Evolutionary conservation across 2,329 filamentous ascomycete genomes (phyloP).

Genomic region (Westerdykella sp.): DNA sequence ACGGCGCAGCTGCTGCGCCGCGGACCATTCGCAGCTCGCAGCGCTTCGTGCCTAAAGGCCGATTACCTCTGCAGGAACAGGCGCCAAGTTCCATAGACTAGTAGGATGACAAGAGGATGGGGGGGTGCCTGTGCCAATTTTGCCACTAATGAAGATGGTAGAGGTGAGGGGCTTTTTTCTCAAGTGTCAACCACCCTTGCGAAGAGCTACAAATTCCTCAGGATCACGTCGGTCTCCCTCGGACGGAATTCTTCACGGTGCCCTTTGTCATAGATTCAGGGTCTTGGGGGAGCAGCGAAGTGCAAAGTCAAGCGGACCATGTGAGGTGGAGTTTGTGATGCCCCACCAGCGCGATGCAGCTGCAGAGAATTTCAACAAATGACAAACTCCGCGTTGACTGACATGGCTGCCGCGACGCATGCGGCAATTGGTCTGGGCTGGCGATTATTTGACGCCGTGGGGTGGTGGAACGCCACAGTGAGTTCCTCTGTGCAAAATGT

Average conservation of each 20-base stretch:
- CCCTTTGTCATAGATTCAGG: no score
- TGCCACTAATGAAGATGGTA: no score
- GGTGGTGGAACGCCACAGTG: slow-evolving; percentile 16
- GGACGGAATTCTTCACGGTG: no score
- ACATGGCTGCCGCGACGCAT: slow-evolving; percentile 7
- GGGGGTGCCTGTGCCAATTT: not conserved
- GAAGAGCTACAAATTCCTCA: no score
- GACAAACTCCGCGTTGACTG: not conserved
- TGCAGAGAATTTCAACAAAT: not conserved
- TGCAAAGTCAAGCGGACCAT: no score
- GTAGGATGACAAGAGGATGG: slow-evolving; percentile 3
- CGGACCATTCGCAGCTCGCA: slow-evolving; percentile 8
- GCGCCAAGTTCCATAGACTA: not conserved
- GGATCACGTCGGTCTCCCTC: no score
- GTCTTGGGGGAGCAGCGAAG: no score
- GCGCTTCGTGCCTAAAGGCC: slow-evolving; percentile 13
- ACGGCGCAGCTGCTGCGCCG: slow-evolving; percentile 5
- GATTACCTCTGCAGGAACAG: slow-evolving; percentile 31
- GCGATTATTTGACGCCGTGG: slow-evolving; percentile 6
- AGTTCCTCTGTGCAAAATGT: slow-evolving; percentile 11
- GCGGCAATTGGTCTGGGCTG: slow-evolving; percentile 17
- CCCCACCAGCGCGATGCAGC: not conserved
- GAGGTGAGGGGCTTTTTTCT: no score
- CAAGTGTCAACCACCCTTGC: no score
- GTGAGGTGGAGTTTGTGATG: no score